phyloP scores from a whole-genome alignment of 2,329 filamentous ascomycete genomes.

The Epichloe sylvatica region DNA sequence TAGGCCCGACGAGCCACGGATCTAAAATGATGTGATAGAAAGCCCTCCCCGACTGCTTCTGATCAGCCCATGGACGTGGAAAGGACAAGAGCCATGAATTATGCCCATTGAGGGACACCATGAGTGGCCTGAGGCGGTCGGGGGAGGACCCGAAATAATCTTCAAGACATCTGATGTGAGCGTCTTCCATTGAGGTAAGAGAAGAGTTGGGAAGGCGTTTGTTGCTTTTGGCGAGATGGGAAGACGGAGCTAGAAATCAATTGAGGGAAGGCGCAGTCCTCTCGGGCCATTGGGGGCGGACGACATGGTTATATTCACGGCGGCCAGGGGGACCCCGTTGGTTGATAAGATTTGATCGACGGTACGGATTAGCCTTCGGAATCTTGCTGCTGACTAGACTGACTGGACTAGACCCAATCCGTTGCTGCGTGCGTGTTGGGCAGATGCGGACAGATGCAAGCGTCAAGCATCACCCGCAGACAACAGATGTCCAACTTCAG shows the following conservation, averaged over 20 bases:
- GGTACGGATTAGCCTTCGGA: background rate
- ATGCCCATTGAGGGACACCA: slow-evolving; percentile 21
- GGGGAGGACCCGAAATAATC: slow-evolving; percentile 6
- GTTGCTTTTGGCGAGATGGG: background rate
- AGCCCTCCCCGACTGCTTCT: slow-evolving; percentile 7
- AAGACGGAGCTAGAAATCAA: background rate
- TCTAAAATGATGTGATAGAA: slow-evolving; percentile 21
- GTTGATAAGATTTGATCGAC: background rate
- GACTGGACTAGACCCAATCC: background rate
- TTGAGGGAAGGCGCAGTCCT: background rate
- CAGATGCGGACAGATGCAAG: no score
- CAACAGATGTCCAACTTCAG: no score
- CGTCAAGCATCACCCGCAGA: no score
- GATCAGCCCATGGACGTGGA: slow-evolving; percentile 14
- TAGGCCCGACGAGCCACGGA: slow-evolving; percentile 19
- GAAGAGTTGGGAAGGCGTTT: background rate
- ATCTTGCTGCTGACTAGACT: background rate
- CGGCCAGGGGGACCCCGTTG: background rate
- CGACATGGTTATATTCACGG: background rate
- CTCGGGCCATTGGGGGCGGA: background rate
- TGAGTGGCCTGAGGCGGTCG: slow-evolving; percentile 12
- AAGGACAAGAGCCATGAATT: slow-evolving; percentile 22
- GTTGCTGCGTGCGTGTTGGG: background rate
- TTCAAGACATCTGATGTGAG: slow-evolving; percentile 7
- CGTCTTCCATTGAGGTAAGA: slow-evolving; percentile 7